phyloP scores from a whole-genome alignment of 108 stramenopile genomes.

The Licmophora abbreviata region DNA sequence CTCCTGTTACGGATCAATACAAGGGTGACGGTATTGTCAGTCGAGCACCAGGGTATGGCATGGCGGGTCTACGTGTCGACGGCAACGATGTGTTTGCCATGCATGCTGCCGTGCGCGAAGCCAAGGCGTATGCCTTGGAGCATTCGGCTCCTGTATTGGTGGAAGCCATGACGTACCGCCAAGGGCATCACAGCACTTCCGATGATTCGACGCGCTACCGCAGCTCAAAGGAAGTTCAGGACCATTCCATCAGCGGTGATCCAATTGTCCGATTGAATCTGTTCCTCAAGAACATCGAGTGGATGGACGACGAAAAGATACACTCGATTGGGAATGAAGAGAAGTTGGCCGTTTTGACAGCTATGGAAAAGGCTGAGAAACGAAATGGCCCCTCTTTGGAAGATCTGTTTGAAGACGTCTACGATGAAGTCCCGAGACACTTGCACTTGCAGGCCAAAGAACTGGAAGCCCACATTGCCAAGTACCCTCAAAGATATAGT shows the following conservation, averaged over 20 bases:
- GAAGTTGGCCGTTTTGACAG: slow-evolving; percentile 68
- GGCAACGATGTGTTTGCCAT: slow-evolving; percentile 97
- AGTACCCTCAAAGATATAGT: slow-evolving; percentile 52
- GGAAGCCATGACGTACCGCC: slow-evolving; percentile 97
- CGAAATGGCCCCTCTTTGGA: slow-evolving; percentile 63
- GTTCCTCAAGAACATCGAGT: slow-evolving; percentile 63
- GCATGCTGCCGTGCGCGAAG: slow-evolving; percentile 75
- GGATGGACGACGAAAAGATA: slow-evolving; percentile 59
- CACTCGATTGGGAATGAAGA: slow-evolving; percentile 57
- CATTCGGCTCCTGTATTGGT: slow-evolving; percentile 84
- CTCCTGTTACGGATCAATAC: slow-evolving; percentile 91
- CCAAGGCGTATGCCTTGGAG: slow-evolving; percentile 61
- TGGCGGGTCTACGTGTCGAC: slow-evolving; percentile 95
- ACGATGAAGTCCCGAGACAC: slow-evolving; percentile 82
- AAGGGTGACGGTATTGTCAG: slow-evolving; percentile 94
- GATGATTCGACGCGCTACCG: slow-evolving; percentile 94
- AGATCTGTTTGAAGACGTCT: slow-evolving; percentile 92
- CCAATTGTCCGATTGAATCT: slow-evolving; percentile 70
- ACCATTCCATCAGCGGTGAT: slow-evolving; percentile 49
- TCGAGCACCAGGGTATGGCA: slow-evolving; percentile 91
- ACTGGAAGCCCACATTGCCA: slow-evolving; percentile 55
- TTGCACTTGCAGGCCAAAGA: slow-evolving; percentile 71
- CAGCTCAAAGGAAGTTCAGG: slow-evolving; percentile 62
- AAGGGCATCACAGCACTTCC: slow-evolving; percentile 95
- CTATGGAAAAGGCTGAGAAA: slow-evolving; percentile 83